Conservation (phyloP, 2,329 filamentous ascomycete genomes). For the Botrytis pseudocinerea region DNA sequence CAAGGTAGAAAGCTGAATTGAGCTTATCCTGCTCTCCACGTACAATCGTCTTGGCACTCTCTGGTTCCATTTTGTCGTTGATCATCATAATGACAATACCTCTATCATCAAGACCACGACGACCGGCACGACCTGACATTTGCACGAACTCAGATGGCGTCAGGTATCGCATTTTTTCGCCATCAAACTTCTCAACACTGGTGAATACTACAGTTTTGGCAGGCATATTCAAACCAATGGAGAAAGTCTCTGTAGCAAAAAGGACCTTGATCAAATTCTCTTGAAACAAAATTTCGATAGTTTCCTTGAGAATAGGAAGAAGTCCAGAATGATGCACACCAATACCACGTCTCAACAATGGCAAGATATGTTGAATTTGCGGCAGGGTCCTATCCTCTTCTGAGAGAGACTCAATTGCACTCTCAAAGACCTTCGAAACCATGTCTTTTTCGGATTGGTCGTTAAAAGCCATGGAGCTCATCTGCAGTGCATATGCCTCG, state of each 20-base stretch:
- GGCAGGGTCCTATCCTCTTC: conserved; percentile 87
- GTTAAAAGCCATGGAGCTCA: conserved; percentile 89
- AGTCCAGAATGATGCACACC: conserved; percentile 97
- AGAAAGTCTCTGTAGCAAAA: conserved; percentile 98
- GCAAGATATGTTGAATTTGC: conserved; percentile 88
- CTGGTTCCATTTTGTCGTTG: conserved; percentile 91
- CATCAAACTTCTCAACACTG: conserved; percentile 93
- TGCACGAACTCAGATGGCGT: conserved; percentile 97
- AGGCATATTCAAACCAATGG: conserved; percentile 98
- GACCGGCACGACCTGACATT: conserved; percentile 96
- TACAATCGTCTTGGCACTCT: conserved; percentile 91
- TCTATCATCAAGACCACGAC: conserved; percentile 94
- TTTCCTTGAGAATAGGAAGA: conserved; percentile 94
- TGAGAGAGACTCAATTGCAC: conserved; percentile 87
- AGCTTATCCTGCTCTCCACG: conserved; percentile 95
- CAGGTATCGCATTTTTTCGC: conserved; percentile 74
- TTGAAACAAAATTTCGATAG: conserved; percentile 98
- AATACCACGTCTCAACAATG: conserved; percentile 85
- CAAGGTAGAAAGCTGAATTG: conserved; percentile 95
- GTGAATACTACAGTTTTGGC: conserved; percentile 99
- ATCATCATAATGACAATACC: conserved; percentile 99
- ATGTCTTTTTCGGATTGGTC: conserved; percentile 93
- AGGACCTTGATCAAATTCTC: conserved; percentile 97
- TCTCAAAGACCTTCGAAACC: conserved; percentile 91
- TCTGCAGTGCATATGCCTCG: conserved; percentile 83